Conservation (phyloP, 768 basidiomycete species). For the Termitomyces heimii region DNA sequence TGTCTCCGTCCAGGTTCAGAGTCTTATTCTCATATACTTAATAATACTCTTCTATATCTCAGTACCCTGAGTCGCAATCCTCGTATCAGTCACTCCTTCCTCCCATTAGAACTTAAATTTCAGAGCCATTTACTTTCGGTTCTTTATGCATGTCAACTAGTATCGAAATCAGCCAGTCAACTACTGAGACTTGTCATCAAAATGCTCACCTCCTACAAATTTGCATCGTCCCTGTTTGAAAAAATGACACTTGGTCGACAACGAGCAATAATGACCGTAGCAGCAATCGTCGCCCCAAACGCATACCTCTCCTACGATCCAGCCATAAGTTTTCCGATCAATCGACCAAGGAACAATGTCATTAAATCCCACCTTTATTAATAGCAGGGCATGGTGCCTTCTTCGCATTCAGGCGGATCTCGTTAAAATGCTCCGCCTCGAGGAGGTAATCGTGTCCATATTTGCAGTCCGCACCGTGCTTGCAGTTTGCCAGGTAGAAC, state of each 20-base stretch:
- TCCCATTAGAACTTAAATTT: conserved; percentile 2
- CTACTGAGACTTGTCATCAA: neutral
- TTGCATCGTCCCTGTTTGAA: conserved; percentile 54
- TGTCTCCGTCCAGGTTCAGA: neutral
- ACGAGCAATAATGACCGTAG: conserved; percentile 48
- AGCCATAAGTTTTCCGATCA: conserved; percentile 3
- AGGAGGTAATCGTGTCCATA: conserved; percentile 60
- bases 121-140: conserved; percentile 16
- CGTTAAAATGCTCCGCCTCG: conserved; percentile 43
- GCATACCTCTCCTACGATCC: conserved; percentile 44
- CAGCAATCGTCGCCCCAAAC: conserved; percentile 56
- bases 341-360: neutral
- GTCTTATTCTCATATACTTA: neutral
- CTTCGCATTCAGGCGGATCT: conserved; percentile 51
- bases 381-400: conserved; percentile 55
- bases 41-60: neutral
- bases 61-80: neutral
- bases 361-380: conserved; percentile 42
- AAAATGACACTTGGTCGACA: conserved; percentile 35
- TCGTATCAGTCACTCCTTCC: neutral
- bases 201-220: conserved; percentile 49
- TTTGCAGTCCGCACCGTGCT: conserved; percentile 51
- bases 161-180: conserved; percentile 13
- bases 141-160: conserved; percentile 39
- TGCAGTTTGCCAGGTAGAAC: conserved; percentile 59